These are phyloP conservation scores for Furcasterigmium sp. DNA, from an alignment of 2,329 filamentous ascomycete genomes.

Conservation along the genomic window DNA sequence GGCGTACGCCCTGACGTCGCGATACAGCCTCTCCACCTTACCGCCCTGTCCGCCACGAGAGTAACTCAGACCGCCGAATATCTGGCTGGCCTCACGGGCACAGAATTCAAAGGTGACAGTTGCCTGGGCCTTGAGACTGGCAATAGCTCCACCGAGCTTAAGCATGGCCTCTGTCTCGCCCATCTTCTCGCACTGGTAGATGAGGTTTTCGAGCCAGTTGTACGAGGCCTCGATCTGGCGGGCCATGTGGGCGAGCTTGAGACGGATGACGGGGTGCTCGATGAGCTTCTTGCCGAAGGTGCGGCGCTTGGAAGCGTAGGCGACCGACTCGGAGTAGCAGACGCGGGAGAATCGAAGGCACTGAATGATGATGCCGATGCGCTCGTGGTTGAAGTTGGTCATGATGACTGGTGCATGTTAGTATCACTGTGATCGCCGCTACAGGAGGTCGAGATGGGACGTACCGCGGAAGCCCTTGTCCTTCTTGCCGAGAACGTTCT, in stretches of 20 bases:
- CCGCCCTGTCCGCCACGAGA: constrained; percentile 89
- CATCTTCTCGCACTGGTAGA: constrained; percentile 93
- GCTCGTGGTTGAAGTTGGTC: constrained; percentile 99
- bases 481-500: constrained; percentile 96
- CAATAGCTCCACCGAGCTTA: constrained; percentile 90
- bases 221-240: constrained; percentile 96
- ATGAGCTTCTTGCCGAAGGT: constrained; percentile 97
- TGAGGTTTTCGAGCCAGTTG: constrained; percentile 92
- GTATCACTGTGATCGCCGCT: background rate
- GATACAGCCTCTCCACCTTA: constrained; percentile 91
- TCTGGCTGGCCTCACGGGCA: constrained; percentile 91
- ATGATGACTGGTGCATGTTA: constrained; percentile 66
- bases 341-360: constrained; percentile 92
- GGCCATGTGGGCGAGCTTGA: constrained; percentile 98
- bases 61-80: constrained; percentile 93
- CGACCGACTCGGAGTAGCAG: constrained; percentile 93
- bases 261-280: constrained; percentile 92
- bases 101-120: constrained; percentile 98
- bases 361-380: constrained; percentile 98
- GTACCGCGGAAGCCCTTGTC: constrained; percentile 90
- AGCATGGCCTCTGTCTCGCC: constrained; percentile 93
- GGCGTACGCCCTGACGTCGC: constrained; percentile 92
- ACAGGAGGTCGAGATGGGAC: constrained; percentile 4
- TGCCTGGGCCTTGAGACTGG: constrained; percentile 86
- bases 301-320: constrained; percentile 94